These are phyloP conservation scores for Xylaria sp. DNA, from an alignment of 2,329 filamentous ascomycete species.

Conservation along the genomic window DNA sequence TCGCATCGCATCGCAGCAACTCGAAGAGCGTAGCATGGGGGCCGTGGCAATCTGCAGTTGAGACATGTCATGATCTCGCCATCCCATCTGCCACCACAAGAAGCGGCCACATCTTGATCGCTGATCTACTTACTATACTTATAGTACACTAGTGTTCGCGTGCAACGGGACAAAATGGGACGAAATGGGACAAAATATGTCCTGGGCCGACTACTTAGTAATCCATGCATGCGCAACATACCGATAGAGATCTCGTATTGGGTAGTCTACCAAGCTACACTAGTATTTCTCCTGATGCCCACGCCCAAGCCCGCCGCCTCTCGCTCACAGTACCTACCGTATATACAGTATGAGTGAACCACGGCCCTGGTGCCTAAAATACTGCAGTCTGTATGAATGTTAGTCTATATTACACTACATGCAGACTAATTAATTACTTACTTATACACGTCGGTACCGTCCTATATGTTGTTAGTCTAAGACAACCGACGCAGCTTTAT, in stretches of 20 bases:
- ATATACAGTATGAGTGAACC: conserved; percentile 7
- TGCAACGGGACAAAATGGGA: conserved; percentile 18
- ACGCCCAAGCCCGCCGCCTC: not conserved
- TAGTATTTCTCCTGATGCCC: conserved; percentile 1
- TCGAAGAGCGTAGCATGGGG: not conserved
- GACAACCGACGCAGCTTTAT: conserved; percentile 7
- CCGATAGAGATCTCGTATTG: conserved; percentile 19
- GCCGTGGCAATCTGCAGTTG: conserved; percentile 27
- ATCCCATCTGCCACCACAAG: not conserved
- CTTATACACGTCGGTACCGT: not conserved
- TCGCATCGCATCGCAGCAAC: not conserved
- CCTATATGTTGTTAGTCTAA: conserved; percentile 2
- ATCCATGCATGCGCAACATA: conserved; percentile 10
- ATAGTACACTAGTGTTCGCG: no score
- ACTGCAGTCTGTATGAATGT: not conserved
- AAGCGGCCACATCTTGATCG: conserved; percentile 3
- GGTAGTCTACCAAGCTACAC: not conserved
- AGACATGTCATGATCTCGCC: conserved; percentile 24
- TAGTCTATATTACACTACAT: not conserved
- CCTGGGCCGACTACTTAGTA: conserved; percentile 25
- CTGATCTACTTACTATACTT: conserved; percentile 10
- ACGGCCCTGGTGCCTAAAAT: conserved; percentile 5
- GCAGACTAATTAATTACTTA: not conserved
- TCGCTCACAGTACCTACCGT: not conserved
- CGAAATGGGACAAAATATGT: conserved; percentile 16